phyloP scores from a whole-genome alignment of 1,139 yeast genomes.

The Spencermartinsiella ligniputridi region DNA sequence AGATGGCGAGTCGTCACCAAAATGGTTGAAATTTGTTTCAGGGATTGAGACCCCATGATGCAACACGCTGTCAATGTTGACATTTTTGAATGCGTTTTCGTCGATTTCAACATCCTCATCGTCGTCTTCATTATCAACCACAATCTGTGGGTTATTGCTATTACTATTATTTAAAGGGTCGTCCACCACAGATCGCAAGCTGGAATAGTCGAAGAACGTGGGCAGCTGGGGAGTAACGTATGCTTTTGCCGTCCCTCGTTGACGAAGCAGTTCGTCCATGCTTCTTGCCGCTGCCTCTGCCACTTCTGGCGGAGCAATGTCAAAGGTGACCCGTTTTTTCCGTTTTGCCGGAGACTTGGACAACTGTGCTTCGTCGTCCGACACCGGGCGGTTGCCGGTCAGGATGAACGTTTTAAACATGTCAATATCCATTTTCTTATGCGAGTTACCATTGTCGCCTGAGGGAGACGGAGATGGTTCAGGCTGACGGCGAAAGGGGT shows the following conservation, averaged over 20 bases:
- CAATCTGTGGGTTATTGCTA: constrained; percentile 4
- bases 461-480: constrained; percentile 8
- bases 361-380: constrained; percentile 9
- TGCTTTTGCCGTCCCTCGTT: constrained; percentile 18
- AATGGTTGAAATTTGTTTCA: background rate
- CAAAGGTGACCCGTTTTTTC: constrained; percentile 35
- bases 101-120: constrained; percentile 34
- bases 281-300: constrained; percentile 39
- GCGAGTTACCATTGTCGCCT: constrained; percentile 8
- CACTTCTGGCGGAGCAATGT: constrained; percentile 36
- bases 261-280: constrained; percentile 37
- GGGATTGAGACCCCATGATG: constrained; percentile 34
- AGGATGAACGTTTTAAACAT: constrained; percentile 34
- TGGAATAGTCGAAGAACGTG: background rate
- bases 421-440: constrained; percentile 31
- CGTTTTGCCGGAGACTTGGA: constrained; percentile 7
- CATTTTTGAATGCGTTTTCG: constrained; percentile 34
- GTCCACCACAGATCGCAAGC: background rate
- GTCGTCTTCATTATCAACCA: constrained; percentile 28
- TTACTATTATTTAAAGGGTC: constrained; percentile 1
- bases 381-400: constrained; percentile 31
- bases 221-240: constrained; percentile 8
- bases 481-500: constrained; percentile 28
- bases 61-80: constrained; percentile 37
- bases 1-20: background rate